Evolutionary conservation across 2,329 filamentous ascomycete species (phyloP), one percentile per base, ranked within the genome.

Genomic region (Ampelomyces quisqualis): DNA sequence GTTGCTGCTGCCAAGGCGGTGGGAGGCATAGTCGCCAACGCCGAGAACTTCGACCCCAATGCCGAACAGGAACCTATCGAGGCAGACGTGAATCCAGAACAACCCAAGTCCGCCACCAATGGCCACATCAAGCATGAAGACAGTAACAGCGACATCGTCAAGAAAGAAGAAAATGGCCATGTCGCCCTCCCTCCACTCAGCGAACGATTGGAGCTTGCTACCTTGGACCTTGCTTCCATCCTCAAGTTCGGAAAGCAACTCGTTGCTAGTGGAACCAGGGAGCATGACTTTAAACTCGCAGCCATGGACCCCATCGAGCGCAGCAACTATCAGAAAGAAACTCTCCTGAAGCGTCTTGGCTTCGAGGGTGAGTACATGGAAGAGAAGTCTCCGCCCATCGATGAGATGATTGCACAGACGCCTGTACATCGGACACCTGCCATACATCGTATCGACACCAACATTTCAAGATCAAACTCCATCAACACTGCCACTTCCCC

Each of bases 1-100:
- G 90, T 86, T 47, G 94, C 93, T 38, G 87, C 94, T 32, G 90
- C 91, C 55, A 95, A 91, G 70, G 93, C 93, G 14, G 85, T 98
- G 43, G 91, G 91, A 43, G 90, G 91, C 59, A 97, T 98, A 53
- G 84, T 95, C 48, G 85, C 91, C 43, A 87, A 97, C 75, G 89
- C 90, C 1, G 83, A 89, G 39, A 73, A 79, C 30, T 95, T 93
- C 66, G 90, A 97, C 58, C 94, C 93, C 1, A 97, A 96, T 61
- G 77, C 78, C 14, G 84, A 83, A 45, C 87, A 91, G 53, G 78
- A 76, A 24, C 73, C 78, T 41, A 84, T 90, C 56, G 78, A 76
- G 19, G 69, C 77, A 38, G 74, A 78, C 27, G 55, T 69, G 41
- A 67, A 69, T 40, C 23, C 59, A 17, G 67, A 34, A 17, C 7